Percentiles rank a stretch among this genome's conserved stretches.
These are phyloP conservation scores for Salix purpurea DNA, from an alignment of 345 rosid genomes.

Conservation along the genomic window DNA sequence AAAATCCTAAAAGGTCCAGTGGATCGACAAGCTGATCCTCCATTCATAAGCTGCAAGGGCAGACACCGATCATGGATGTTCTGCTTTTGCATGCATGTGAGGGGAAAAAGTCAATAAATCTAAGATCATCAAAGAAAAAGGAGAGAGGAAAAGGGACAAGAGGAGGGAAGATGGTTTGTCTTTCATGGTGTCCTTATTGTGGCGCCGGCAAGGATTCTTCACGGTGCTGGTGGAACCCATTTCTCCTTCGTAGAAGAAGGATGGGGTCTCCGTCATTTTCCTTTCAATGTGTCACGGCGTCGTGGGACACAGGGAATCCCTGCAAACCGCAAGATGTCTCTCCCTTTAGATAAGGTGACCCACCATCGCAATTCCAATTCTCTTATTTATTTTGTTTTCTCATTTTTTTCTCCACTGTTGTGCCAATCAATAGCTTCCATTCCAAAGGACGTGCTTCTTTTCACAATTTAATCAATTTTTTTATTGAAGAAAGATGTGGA, in stretches of 20 bases:
- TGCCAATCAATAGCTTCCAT: neutral
- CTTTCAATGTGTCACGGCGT: conserved; percentile 6
- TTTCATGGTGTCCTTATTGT: conserved; percentile 13
- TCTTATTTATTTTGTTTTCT: neutral
- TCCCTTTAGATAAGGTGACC: conserved; percentile 28
- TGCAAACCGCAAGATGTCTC: conserved; percentile 24
- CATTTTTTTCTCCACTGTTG: neutral
- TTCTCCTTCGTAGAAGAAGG: neutral
- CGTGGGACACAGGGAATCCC: conserved; percentile 32
- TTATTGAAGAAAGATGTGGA: neutral
- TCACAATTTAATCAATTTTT: neutral
- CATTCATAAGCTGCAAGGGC: neutral
- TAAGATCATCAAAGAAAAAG: neutral
- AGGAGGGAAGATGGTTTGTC: conserved; percentile 11
- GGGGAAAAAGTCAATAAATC: neutral
- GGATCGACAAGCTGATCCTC: neutral
- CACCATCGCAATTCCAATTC: neutral
- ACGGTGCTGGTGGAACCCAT: conserved; percentile 11
- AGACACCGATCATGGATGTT: neutral
- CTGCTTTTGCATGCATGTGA: neutral
- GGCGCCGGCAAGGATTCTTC: conserved; percentile 22
- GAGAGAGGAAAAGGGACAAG: neutral
- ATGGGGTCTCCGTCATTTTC: neutral
- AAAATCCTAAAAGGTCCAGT: neutral
- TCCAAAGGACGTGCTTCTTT: neutral